Evolutionary conservation across 768 basidiomycete species (phyloP), one percentile per base, ranked within the genome.

Genomic region (Inosperma sp.): DNA sequence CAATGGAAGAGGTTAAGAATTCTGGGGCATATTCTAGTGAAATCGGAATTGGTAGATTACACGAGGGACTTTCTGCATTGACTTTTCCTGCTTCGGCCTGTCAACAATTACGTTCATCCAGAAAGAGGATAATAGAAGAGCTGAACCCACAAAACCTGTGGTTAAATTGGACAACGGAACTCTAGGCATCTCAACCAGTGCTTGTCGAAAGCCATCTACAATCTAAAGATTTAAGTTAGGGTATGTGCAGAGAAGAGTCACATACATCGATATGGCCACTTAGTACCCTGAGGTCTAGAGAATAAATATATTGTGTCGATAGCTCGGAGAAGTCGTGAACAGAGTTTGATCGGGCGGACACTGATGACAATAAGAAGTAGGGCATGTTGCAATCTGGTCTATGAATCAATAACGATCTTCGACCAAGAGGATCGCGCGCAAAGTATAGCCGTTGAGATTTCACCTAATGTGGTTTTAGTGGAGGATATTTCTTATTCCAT

Each of bases 361-460:
- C 82, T 1, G 89, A 92, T 7, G 82, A 65, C 22, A 93, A 67
- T 26, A 88, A 61, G 35, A 91, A 71, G 53, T 75, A 76, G 0
- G 85, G 82, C 4, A 67, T 67, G 14, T 48, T 43, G 1, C 54
- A 31, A 12, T 75, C 76, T 23, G 86, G 85, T 51, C 66, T 71
- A 51, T 86, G 86, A 26, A 89, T 70, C 6, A 95, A 70, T 6
- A 95, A 74, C n/a, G 92, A 93, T 40, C 93, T 78, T 30, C 92
- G 78, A 6, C 92, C 92, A 2, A 93, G 77, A 3, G 90, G 89
- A 65, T 95, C 92, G 47, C 90, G 76, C 13, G 77, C 86, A 60
- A 86, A 92, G 67, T 80, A 88, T 7, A 95, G 59, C 26, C 65
- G 74, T 25, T 69, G 63, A 7, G 74, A 69, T 37, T 55, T 34